Percentiles rank a stretch among this genome's conserved stretches.
Evolutionary conservation across 2,329 filamentous ascomycete species (phyloP).

Genomic region (Chrysoporthe austroafricana): DNA sequence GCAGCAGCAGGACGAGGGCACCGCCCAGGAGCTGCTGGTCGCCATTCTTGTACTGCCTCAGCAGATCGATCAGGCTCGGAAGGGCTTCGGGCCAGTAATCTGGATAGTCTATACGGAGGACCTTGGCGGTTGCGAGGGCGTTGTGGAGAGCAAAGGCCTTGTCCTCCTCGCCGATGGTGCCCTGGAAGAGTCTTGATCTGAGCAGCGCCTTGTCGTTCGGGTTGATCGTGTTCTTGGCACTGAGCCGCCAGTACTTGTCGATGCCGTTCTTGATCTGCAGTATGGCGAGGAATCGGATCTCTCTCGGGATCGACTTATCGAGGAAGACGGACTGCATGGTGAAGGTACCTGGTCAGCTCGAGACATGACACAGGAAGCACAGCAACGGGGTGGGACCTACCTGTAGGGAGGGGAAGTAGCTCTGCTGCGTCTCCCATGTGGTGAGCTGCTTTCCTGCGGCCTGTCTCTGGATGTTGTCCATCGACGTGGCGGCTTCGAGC

Average conservation of each 20-base stretch:
- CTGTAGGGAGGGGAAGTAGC: conserved; percentile 72
- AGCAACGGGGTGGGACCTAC: conserved; percentile 44
- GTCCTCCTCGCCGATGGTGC: conserved; percentile 77
- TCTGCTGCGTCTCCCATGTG: conserved; percentile 69
- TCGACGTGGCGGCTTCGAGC: conserved; percentile 66
- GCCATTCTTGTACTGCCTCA: conserved; percentile 62
- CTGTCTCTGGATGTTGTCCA: conserved; percentile 65
- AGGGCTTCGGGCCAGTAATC: conserved; percentile 76
- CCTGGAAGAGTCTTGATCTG: conserved; percentile 73
- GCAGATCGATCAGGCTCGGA: conserved; percentile 62
- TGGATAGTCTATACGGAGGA: conserved; percentile 88
- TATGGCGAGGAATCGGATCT: conserved; percentile 85
- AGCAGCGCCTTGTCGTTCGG: conserved; percentile 78
- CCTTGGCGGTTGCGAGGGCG: conserved; percentile 83
- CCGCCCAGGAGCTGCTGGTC: conserved; percentile 71
- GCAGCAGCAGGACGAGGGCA: conserved; percentile 75
- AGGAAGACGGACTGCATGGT: conserved; percentile 72
- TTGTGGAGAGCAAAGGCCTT: conserved; percentile 82
- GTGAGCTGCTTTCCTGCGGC: conserved; percentile 71
- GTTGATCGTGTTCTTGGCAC: conserved; percentile 66
- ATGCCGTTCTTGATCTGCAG: conserved; percentile 97
- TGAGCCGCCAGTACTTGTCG: conserved; percentile 85
- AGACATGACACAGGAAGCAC: background rate
- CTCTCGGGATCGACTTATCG: conserved; percentile 73
- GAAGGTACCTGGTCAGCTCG: background rate